Evolutionary conservation across 805 yeast genomes (phyloP).

Genomic region (Pichia scutulata): DNA sequence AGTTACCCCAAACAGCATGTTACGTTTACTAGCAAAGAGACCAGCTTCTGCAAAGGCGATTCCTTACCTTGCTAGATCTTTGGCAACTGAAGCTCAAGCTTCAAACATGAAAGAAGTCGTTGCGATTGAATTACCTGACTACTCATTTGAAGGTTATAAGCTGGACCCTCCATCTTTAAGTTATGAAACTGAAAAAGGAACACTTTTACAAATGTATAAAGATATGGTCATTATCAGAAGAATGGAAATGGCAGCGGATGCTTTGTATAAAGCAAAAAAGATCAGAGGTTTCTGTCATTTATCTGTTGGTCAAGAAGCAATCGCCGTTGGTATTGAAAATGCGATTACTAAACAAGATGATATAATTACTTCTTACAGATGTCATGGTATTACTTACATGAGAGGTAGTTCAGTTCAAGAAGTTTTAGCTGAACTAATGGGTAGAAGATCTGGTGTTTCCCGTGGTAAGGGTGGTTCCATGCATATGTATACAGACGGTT

Average conservation of each 20-base stretch:
- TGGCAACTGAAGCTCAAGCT: constrained; percentile 26
- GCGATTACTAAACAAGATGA: constrained; percentile 83
- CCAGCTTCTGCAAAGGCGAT: constrained; percentile 3
- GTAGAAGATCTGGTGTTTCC: constrained; percentile 90
- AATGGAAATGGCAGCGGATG: constrained; percentile 99
- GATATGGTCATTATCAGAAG: constrained; percentile 92
- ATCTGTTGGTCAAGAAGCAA: constrained; percentile 97
- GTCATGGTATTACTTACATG: constrained; percentile 97
- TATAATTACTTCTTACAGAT: constrained; percentile 94
- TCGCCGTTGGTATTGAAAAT: constrained; percentile 96
- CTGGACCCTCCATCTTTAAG: constrained; percentile 62
- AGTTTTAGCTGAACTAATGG: constrained; percentile 94
- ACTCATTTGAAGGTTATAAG: constrained; percentile 80
- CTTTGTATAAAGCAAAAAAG: constrained; percentile 95
- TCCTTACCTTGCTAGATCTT: constrained; percentile 8
- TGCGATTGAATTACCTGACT: constrained; percentile 59
- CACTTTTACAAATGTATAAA: constrained; percentile 86
- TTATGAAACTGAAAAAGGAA: constrained; percentile 73
- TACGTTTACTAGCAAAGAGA: constrained; percentile 11
- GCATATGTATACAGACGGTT: constrained; percentile 95
- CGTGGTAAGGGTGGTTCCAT: constrained; percentile 99
- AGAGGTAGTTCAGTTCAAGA: constrained; percentile 89
- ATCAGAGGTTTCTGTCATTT: constrained; percentile 98
- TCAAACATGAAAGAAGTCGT: constrained; percentile 22
- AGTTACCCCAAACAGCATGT: constrained; percentile 4